Evolutionary conservation across 2,329 filamentous ascomycete genomes (phyloP).

Genomic region (Arthroderma uncinatum): DNA sequence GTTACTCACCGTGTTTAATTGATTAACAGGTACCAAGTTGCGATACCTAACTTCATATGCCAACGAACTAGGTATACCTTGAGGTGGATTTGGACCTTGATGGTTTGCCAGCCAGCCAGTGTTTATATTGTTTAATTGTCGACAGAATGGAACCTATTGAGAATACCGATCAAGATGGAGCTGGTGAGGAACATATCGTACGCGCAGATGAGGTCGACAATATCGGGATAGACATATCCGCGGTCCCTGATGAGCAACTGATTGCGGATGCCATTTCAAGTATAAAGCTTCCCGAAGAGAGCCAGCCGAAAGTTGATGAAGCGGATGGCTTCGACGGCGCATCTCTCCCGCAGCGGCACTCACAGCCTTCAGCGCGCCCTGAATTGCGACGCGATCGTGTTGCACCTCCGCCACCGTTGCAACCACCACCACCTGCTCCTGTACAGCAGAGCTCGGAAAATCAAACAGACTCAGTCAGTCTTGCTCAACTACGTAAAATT

Average conservation of each 20-base stretch:
- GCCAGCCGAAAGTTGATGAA: constrained; percentile 11
- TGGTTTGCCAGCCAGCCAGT: background rate
- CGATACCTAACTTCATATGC: background rate
- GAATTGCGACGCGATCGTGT: constrained; percentile 28
- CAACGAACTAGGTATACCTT: background rate
- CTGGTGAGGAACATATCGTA: constrained; percentile 33
- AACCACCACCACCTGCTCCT: constrained; percentile 38
- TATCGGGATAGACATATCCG: constrained; percentile 36
- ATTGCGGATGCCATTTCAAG: constrained; percentile 33
- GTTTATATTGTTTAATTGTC: constrained; percentile 1
- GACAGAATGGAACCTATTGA: background rate
- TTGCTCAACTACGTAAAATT: constrained; percentile 61
- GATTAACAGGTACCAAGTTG: background rate
- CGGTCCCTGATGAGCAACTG: constrained; percentile 35
- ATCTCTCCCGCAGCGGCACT: constrained; percentile 14
- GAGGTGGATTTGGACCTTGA: background rate
- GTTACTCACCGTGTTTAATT: background rate
- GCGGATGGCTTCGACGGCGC: constrained; percentile 12
- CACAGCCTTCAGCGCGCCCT: constrained; percentile 22
- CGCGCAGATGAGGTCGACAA: constrained; percentile 42
- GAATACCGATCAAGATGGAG: background rate
- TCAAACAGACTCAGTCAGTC: constrained; percentile 58
- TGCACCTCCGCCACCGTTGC: constrained; percentile 30
- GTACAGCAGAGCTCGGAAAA: constrained; percentile 24
- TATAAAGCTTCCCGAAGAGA: constrained; percentile 19